Percentiles rank a stretch among this genome's conserved stretches.
These are phyloP conservation scores for Cryptosporidium sp. DNA, from an alignment of 169 alveolate species.

Conservation along the genomic window DNA sequence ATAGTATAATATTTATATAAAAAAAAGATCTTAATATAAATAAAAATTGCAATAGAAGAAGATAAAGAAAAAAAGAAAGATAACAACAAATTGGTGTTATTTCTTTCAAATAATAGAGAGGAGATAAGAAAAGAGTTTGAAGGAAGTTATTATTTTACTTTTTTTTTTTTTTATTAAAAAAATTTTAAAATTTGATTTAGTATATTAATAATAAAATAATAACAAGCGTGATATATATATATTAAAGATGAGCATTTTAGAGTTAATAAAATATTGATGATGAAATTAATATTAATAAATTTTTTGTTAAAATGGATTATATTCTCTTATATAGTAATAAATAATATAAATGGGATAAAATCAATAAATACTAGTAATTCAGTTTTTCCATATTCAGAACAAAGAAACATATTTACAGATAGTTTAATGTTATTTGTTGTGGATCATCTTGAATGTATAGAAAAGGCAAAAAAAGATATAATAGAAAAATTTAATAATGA, in stretches of 20 bases:
- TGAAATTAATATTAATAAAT: not conserved
- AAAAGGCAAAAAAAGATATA: constrained; percentile 13
- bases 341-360: not conserved
- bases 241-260: not conserved
- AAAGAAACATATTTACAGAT: constrained; percentile 29
- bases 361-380: not conserved
- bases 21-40: constrained; percentile 11
- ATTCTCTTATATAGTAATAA: not conserved
- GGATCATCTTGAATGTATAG: constrained; percentile 19
- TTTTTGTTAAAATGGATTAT: not conserved
- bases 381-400: constrained; percentile 68
- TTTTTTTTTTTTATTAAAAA: no score
- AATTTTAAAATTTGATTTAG: no score
- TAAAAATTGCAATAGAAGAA: constrained; percentile 3
- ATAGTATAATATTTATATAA: not conserved
- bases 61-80: not conserved
- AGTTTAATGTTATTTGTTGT: constrained; percentile 16
- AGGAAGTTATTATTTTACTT: no score
- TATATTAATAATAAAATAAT: no score
- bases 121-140: no score
- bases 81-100: not conserved
- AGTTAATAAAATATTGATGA: not conserved
- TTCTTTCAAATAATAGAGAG: no score
- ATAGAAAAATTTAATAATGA: constrained; percentile 1
- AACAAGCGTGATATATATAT: not conserved